These are phyloP conservation scores for Xylaria telfairii DNA, from an alignment of 495 filamentous ascomycete species.

Conservation along the genomic window DNA sequence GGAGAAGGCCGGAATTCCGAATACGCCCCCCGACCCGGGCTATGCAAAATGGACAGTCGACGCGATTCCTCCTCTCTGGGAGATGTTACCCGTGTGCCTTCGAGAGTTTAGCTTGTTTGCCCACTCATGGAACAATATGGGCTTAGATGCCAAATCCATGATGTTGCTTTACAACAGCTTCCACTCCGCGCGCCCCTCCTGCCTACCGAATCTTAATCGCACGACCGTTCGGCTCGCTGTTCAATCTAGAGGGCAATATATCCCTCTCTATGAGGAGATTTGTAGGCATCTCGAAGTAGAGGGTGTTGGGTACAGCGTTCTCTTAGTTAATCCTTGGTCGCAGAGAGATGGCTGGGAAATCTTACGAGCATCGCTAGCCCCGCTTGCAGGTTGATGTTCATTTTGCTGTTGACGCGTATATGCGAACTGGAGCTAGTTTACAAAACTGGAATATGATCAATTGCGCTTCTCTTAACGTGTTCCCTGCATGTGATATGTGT, in stretches of 20 bases:
- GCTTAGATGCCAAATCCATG: neutral
- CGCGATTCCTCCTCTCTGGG: neutral
- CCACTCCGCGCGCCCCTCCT: neutral
- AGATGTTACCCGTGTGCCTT: neutral
- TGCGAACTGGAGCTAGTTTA: no score
- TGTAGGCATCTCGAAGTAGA: neutral
- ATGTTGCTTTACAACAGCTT: neutral
- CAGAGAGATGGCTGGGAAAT: conserved; percentile 4
- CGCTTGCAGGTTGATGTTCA: neutral
- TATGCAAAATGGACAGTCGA: neutral
- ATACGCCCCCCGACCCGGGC: neutral
- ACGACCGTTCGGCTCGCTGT: neutral
- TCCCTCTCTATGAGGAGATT: neutral
- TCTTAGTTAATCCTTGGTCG: neutral
- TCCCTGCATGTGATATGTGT: no score
- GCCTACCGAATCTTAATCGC: neutral
- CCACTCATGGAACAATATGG: neutral
- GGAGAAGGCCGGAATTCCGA: neutral
- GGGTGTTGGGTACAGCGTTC: neutral
- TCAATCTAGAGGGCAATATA: neutral
- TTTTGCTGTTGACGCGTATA: no score
- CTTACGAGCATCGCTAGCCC: neutral
- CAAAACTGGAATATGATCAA: no score
- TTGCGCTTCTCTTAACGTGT: no score
- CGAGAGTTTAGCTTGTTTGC: neutral